phyloP scores from a whole-genome alignment of 176 grass and related monocot genomes.

The Eragrostis curvula region DNA sequence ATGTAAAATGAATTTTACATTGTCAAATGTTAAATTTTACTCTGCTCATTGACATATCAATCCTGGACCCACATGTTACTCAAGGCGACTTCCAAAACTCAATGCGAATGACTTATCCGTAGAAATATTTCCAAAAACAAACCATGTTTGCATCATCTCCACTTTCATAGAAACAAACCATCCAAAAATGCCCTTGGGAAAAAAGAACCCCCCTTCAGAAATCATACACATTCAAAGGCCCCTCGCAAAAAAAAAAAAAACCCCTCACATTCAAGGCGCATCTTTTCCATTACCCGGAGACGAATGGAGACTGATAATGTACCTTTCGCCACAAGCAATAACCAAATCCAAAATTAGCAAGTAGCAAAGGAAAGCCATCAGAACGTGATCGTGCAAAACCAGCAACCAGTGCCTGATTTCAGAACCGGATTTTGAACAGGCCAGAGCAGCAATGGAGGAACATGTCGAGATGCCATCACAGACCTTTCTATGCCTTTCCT shows the following conservation, averaged over 20 bases:
- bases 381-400: slow-evolving; percentile 15
- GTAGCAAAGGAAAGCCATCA: not conserved
- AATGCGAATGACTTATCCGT: too few species aligned
- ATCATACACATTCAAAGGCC: not conserved
- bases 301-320: not conserved
- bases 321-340: not conserved
- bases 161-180: too few species aligned
- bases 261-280: not conserved
- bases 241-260: too few species aligned
- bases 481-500: not conserved
- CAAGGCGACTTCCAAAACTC: too few species aligned
- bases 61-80: too few species aligned
- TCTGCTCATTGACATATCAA: too few species aligned
- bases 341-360: not conserved
- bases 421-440: slow-evolving; percentile 26
- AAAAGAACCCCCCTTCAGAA: not conserved
- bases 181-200: not conserved
- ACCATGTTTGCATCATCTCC: too few species aligned
- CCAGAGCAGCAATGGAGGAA: slow-evolving; percentile 4
- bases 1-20: too few species aligned
- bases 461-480: not conserved
- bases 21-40: too few species aligned
- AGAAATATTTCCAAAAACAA: too few species aligned
- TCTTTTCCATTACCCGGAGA: not conserved
- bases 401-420: slow-evolving; percentile 3